Evolutionary conservation across 495 filamentous ascomycete species (phyloP).

Genomic region (Penicillium parvum): DNA sequence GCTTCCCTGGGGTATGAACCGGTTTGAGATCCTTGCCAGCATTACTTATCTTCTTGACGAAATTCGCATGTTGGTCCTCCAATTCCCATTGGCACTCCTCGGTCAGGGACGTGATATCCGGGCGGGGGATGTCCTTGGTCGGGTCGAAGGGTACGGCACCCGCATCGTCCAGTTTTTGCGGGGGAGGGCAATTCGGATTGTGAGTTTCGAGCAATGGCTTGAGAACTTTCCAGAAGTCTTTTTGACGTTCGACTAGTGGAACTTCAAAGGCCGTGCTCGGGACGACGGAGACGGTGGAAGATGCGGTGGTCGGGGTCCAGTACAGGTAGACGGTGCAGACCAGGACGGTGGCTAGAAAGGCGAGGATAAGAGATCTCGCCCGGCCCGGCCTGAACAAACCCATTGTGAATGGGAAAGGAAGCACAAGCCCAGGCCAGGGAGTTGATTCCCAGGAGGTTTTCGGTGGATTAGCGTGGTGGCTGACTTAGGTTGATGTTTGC

Average conservation of each 20-base stretch:
- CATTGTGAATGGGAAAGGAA: conserved; percentile 14
- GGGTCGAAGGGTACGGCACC: conserved; percentile 31
- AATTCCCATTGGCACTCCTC: conserved; percentile 32
- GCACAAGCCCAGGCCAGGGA: background rate
- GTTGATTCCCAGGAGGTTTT: too few relatives aligned
- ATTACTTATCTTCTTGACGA: conserved; percentile 33
- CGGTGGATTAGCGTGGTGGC: too few relatives aligned
- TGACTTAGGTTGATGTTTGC: background rate
- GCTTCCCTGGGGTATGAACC: conserved; percentile 41
- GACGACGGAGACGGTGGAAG: conserved; percentile 33
- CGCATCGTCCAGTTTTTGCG: conserved; percentile 22
- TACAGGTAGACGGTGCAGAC: conserved; percentile 38
- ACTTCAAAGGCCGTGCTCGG: conserved; percentile 38
- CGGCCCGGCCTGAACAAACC: conserved; percentile 29
- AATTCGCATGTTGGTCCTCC: conserved; percentile 41
- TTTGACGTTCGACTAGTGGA: conserved; percentile 34
- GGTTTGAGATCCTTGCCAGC: conserved; percentile 31
- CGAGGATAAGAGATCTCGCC: conserved; percentile 30
- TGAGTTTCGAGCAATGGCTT: conserved; percentile 32
- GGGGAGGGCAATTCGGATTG: conserved; percentile 29
- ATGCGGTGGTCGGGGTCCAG: conserved; percentile 30
- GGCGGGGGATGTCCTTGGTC: conserved; percentile 24
- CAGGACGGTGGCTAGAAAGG: conserved; percentile 28
- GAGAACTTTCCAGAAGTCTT: conserved; percentile 38
- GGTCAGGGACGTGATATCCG: conserved; percentile 31